phyloP scores from a whole-genome alignment of 441 rosid genomes.

The Erodium chrysanthum region DNA sequence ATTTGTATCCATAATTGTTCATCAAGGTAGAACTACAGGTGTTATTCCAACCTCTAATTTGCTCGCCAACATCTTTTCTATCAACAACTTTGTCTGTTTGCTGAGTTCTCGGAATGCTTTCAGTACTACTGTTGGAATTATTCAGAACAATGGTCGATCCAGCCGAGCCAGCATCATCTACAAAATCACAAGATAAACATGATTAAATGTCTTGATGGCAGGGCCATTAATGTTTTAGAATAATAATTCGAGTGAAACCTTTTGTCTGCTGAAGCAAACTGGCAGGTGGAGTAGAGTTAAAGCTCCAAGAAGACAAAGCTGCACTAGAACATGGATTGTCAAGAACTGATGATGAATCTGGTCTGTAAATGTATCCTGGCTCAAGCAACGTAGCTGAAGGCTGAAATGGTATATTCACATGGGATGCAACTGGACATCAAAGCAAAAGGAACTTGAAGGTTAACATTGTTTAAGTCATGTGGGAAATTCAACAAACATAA shows the following conservation, averaged over 20 bases:
- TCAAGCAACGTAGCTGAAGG: conserved; percentile 45
- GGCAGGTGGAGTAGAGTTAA: not conserved
- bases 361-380: conserved; percentile 28
- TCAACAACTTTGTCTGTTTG: not conserved
- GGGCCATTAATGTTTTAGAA: not conserved
- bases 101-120: not conserved
- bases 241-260: not conserved
- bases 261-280: not conserved
- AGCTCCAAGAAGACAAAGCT: conserved; percentile 42
- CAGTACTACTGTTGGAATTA: not conserved
- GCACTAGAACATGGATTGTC: conserved; percentile 29
- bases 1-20: too few relatives aligned
- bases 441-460: not conserved
- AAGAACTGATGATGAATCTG: conserved; percentile 38
- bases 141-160: not conserved
- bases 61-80: not conserved
- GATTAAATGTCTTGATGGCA: not conserved
- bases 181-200: not conserved
- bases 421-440: conserved; percentile 38
- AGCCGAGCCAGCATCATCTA: conserved; percentile 3
- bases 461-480: not conserved
- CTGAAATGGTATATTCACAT: conserved; percentile 33
- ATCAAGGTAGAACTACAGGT: not conserved
- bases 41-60: not conserved
- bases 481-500: not conserved